Evolutionary conservation across 352 stramenopile genomes (phyloP).

Genomic region (Globisporangium sylvaticum): DNA sequence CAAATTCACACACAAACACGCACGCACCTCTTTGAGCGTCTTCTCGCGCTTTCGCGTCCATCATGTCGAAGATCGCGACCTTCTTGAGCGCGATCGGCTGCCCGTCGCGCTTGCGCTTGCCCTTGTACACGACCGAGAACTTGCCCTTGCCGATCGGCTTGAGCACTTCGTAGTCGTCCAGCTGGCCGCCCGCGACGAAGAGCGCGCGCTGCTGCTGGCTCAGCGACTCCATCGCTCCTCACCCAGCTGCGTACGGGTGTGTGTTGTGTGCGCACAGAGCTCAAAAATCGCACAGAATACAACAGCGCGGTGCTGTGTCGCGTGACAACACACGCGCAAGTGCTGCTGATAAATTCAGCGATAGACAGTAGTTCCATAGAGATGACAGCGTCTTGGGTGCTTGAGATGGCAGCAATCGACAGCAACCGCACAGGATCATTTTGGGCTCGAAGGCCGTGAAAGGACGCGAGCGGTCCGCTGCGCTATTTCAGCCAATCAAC

Average conservation of each 20-base stretch:
- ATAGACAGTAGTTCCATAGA: not conserved
- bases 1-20: not conserved
- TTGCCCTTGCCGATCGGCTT: slow-evolving; percentile 91
- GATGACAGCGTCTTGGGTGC: not conserved
- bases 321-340: not conserved
- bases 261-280: not conserved
- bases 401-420: not conserved
- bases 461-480: not conserved
- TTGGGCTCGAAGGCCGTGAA: not conserved
- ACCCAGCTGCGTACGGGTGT: too few relatives aligned
- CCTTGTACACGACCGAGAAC: slow-evolving; percentile 91
- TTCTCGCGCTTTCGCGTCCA: slow-evolving; percentile 90
- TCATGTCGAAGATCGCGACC: slow-evolving; percentile 89
- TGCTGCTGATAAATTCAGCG: not conserved
- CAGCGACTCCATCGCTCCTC: slow-evolving; percentile 63
- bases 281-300: not conserved
- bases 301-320: not conserved
- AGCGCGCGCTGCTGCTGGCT: slow-evolving; percentile 67
- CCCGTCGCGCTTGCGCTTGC: slow-evolving; percentile 58
- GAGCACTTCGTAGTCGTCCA: slow-evolving; percentile 80
- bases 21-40: slow-evolving; percentile 78
- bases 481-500: not conserved
- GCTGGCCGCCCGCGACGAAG: slow-evolving; percentile 46
- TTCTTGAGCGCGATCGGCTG: slow-evolving; percentile 91
- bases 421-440: not conserved